phyloP scores from a whole-genome alignment of 306 rosid species.

The Malus domestica region DNA sequence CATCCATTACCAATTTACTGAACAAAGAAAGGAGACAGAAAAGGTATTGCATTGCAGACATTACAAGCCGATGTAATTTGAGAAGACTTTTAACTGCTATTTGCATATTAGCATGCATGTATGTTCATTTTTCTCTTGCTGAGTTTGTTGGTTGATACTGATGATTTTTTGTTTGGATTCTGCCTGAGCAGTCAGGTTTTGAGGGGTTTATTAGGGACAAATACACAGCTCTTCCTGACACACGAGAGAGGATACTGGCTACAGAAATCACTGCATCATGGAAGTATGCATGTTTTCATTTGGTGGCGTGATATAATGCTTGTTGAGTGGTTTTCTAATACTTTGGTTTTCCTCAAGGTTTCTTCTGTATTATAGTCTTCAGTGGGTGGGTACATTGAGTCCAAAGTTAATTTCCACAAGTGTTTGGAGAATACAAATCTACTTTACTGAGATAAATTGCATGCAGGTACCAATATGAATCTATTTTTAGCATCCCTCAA shows the following conservation, averaged over 20 bases:
- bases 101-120: not conserved
- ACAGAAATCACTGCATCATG: constrained; percentile 80
- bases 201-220: constrained; percentile 74
- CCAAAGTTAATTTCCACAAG: constrained; percentile 3
- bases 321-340: not conserved
- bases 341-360: not conserved
- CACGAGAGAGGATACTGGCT: constrained; percentile 83
- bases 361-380: not conserved
- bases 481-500: constrained; percentile 47
- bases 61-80: not conserved
- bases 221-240: constrained; percentile 86
- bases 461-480: constrained; percentile 73
- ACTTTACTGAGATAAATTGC: constrained; percentile 9
- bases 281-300: constrained; percentile 41
- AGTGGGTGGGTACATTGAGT: not conserved
- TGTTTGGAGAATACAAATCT: constrained; percentile 1
- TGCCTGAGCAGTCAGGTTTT: constrained; percentile 76
- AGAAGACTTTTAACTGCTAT: not conserved
- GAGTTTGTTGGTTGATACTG: not conserved
- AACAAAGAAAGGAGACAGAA: not conserved
- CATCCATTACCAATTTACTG: not conserved
- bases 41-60: not conserved
- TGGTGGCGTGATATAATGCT: not conserved
- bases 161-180: constrained; percentile 5
- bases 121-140: constrained; percentile 3